These are phyloP conservation scores for Penicillium janthinellum DNA, from an alignment of 2,329 filamentous ascomycete genomes.

Conservation along the genomic window DNA sequence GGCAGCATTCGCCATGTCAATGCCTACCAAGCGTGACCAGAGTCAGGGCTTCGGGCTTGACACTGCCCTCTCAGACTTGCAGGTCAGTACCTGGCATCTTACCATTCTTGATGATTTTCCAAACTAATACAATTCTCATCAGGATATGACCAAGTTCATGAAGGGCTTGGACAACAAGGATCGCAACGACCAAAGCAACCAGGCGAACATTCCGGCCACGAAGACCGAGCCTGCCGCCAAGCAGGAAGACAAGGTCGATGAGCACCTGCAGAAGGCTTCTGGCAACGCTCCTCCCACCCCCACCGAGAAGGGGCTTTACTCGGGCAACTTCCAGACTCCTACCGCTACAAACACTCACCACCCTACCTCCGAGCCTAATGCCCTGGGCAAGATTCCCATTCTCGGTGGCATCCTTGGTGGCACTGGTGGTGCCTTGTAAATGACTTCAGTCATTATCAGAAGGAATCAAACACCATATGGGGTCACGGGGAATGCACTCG, in stretches of 20 bases:
- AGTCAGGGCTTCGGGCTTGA: slow-evolving; percentile 9
- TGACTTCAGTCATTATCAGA: neutral
- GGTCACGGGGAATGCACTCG: neutral
- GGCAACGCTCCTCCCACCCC: slow-evolving; percentile 2
- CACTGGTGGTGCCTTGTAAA: slow-evolving; percentile 19
- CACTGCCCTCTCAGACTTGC: slow-evolving; percentile 16
- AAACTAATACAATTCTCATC: neutral
- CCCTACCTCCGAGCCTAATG: slow-evolving; percentile 20
- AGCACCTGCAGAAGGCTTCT: neutral
- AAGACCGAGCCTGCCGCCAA: neutral
- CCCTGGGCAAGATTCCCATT: slow-evolving; percentile 26
- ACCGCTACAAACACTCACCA: slow-evolving; percentile 18
- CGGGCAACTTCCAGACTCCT: slow-evolving; percentile 26
- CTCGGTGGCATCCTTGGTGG: slow-evolving; percentile 27
- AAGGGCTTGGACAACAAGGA: slow-evolving; percentile 16
- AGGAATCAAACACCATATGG: neutral
- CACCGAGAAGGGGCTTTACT: slow-evolving; percentile 21
- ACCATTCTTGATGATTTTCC: neutral
- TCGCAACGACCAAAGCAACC: slow-evolving; percentile 12
- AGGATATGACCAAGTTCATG: slow-evolving; percentile 25
- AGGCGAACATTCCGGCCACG: slow-evolving; percentile 1
- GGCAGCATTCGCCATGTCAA: slow-evolving; percentile 32
- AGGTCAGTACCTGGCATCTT: slow-evolving; percentile 16
- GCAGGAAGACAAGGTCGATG: slow-evolving; percentile 4
- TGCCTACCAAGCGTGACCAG: slow-evolving; percentile 28